These are phyloP conservation scores for Coemansia sp. DNA, from an alignment of 192 early-diverging fungal species.

Conservation along the genomic window DNA sequence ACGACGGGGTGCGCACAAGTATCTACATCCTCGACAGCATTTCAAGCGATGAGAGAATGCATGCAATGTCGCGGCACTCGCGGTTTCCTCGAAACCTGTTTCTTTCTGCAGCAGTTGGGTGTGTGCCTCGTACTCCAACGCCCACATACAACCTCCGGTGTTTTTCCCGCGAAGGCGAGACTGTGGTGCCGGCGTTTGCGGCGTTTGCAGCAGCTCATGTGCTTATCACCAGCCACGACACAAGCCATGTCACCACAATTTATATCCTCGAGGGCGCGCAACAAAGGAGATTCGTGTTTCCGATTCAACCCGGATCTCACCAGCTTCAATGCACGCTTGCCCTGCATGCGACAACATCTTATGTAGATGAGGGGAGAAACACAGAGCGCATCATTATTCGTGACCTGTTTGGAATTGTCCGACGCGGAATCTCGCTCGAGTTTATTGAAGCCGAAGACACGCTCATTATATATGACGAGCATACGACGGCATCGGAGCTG, in stretches of 20 bases:
- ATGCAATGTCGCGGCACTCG: neutral
- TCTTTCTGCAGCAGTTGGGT: neutral
- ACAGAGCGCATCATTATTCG: constrained; percentile 18
- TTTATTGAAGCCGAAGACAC: neutral
- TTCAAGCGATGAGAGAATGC: constrained; percentile 8
- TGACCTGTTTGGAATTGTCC: constrained; percentile 23
- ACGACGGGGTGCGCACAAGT: constrained; percentile 22
- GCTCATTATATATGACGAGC: constrained; percentile 20
- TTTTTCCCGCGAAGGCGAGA: constrained; percentile 6
- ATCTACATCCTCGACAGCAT: constrained; percentile 7
- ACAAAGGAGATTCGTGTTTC: neutral
- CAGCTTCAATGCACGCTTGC: neutral
- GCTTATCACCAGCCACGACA: neutral
- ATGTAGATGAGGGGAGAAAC: no score
- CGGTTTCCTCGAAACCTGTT: constrained; percentile 16
- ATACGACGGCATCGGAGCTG: neutral
- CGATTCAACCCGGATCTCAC: neutral
- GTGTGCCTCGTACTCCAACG: neutral
- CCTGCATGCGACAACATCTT: no score
- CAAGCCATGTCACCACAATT: neutral
- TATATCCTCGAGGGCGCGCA: neutral
- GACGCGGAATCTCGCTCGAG: constrained; percentile 4
- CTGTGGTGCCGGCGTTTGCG: constrained; percentile 12
- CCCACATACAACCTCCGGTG: constrained; percentile 18
- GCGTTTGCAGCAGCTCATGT: constrained; percentile 19